Base-by-base conservation (phyloP, 371 early-diverging fungal species). In the Mortierella sp. region DNA sequence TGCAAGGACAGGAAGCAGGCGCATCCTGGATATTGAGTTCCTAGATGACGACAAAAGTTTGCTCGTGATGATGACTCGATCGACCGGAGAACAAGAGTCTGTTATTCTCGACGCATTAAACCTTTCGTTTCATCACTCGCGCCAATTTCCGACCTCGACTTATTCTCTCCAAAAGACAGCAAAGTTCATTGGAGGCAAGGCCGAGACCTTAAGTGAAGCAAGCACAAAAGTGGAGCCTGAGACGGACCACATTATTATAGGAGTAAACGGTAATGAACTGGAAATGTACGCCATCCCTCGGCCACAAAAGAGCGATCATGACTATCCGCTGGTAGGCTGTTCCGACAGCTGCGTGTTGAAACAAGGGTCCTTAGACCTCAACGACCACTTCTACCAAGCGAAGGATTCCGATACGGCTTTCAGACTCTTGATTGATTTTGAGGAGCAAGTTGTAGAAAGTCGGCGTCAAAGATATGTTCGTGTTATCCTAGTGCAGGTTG, bases 31-130 rank as follows among this genome's bases (percentile, higher is more conserved):
- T 56, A 53, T 68, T 7, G 28, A 60, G 29, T 68, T 68, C 19
- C 57, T 68, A 30, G 68, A 68, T 21, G 62, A 61, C 25, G 68
- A 61, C 56, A 60, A 68, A n/a, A 61, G 62, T 11, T 30, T 68
- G 19, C 21, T 68, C 37, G 68, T 61, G 14, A 61, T 62, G n/a
- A 56, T 56, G 45, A 21, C 9, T 19, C 60, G 56, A 11, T 56
- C 68, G 1, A 48, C 57, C 1, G 57, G 45, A 19, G 68, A 68
- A 43, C 68, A 68, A 57, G 23, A 19, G 11, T 52, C 68, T 15
- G 56, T 61, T 12, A 61, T 68, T 43, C 60, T 68, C 61, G 68
- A 68, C 25, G 68, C 68, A 7, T 25, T 61, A 50, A 68, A 61
- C 25, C 60, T 68, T 7, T 68, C 68, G 9, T 60, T 56, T 21